Base-by-base conservation (phyloP, 495 filamentous ascomycete genomes). In the Arthonia radiata region DNA sequence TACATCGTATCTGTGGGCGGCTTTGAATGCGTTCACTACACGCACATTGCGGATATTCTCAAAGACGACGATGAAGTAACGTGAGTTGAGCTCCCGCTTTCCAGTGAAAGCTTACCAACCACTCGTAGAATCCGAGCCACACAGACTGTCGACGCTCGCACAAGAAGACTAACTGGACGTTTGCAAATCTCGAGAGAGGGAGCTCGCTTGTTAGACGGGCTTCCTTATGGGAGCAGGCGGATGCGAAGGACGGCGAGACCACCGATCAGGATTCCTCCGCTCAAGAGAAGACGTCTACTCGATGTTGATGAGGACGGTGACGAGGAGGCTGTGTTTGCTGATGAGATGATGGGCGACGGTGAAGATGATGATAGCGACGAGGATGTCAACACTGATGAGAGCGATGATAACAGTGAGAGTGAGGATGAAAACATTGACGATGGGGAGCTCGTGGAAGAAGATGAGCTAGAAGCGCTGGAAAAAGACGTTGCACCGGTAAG, bases 1-100 rank as follows among this genome's bases (percentile, higher is more conserved):
- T 97, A 97, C 48, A 67, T 65, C 11, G 81, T 92, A 16, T 74
- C 90, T 43, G 56, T 93, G 3, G 54, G 50, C 3, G 76, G 67
- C 22, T 94, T 73, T 31, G 86, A 97, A 41, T 89, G 76, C 40
- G 44, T 94, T 27, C 86, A 97, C 56, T 97, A 78, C 37, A 67
- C 77, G 39, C 54, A 61, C 21, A 57, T 92, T 4, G 54, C 56
- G 3, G 59, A 54, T 7, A 48, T 89, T 14, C 54, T 93, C 24
- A 67, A 71, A 24, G 71, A 86, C 23, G 80, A 78, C 13, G 89
- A 94, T 40, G 63, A 79, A 41, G 64, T 97, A 33, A 56, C 71
- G 75, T 86, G 47, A 42, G 72, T 57, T 13, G 23, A n/a, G 17
- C 23, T 6, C 30, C 34, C 18, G n/a, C n/a, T 15, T 29, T 17